These are phyloP conservation scores for Candida krabiensis DNA, from an alignment of 805 yeast genomes.

Conservation along the genomic window DNA sequence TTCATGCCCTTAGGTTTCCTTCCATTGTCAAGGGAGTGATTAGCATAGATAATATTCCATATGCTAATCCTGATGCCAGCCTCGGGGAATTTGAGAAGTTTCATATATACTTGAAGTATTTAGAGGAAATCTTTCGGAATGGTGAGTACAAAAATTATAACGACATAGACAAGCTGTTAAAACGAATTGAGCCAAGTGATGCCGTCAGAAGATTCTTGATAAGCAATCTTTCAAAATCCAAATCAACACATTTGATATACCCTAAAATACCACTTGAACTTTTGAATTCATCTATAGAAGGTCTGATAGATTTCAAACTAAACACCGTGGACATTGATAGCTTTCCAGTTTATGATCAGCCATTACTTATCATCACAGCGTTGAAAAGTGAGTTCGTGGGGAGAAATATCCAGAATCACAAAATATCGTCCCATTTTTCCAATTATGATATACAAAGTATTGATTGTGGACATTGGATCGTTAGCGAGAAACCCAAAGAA, in stretches of 20 bases:
- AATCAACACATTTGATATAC: constrained; percentile 4
- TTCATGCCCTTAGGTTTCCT: constrained; percentile 67
- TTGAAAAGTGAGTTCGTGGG: constrained; percentile 50
- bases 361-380: constrained; percentile 77
- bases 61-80: constrained; percentile 42
- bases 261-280: constrained; percentile 64
- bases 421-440: constrained; percentile 49
- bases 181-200: constrained; percentile 57
- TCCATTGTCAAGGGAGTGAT: constrained; percentile 54
- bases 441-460: constrained; percentile 65
- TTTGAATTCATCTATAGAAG: constrained; percentile 59
- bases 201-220: constrained; percentile 71
- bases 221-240: constrained; percentile 56
- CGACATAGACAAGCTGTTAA: constrained; percentile 62
- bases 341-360: constrained; percentile 56
- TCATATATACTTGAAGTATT: constrained; percentile 21
- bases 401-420: constrained; percentile 12
- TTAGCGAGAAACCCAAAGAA: constrained; percentile 76
- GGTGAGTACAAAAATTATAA: constrained; percentile 13
- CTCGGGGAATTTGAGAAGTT: constrained; percentile 32
- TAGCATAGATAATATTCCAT: constrained; percentile 85
- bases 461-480: constrained; percentile 89
- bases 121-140: constrained; percentile 8
- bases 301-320: constrained; percentile 57
- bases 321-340: constrained; percentile 18